Percentiles rank a stretch among this genome's conserved stretches.
phyloP scores from a whole-genome alignment of 345 rosid genomes.

The Cardamine occulta region DNA sequence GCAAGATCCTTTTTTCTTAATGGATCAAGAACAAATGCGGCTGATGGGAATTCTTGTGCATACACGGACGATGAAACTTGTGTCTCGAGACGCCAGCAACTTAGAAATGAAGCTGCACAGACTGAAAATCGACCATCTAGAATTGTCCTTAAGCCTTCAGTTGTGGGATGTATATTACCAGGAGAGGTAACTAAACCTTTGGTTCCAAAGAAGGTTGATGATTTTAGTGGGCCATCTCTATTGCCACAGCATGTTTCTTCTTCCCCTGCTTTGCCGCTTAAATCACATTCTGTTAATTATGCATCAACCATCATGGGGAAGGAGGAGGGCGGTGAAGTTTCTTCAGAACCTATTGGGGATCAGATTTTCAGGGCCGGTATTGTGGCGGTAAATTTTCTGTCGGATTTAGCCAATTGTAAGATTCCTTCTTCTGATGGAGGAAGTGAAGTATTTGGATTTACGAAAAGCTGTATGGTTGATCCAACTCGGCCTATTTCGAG shows the following conservation, averaged over 20 bases:
- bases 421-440: slow-evolving; percentile 66
- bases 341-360: slow-evolving; percentile 64
- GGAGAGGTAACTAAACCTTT: slow-evolving; percentile 49
- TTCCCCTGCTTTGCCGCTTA: slow-evolving; percentile 47
- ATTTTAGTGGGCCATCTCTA: slow-evolving; percentile 36
- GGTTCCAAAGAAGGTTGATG: slow-evolving; percentile 51
- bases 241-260: slow-evolving; percentile 49
- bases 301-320: slow-evolving; percentile 48
- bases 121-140: slow-evolving; percentile 50
- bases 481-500: slow-evolving; percentile 51
- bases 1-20: slow-evolving; percentile 69
- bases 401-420: slow-evolving; percentile 72
- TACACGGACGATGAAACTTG: slow-evolving; percentile 81
- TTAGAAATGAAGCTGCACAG: slow-evolving; percentile 47
- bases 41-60: slow-evolving; percentile 76
- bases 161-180: slow-evolving; percentile 41
- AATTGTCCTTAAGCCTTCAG: slow-evolving; percentile 35
- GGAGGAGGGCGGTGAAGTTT: slow-evolving; percentile 43
- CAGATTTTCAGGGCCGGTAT: slow-evolving; percentile 77
- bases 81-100: slow-evolving; percentile 60
- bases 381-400: slow-evolving; percentile 61
- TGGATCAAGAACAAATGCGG: slow-evolving; percentile 64
- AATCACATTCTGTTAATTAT: slow-evolving; percentile 55
- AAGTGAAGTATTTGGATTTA: slow-evolving; percentile 41
- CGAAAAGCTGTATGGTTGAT: slow-evolving; percentile 66